These are phyloP conservation scores for maize (Zea mays) DNA, from an alignment of 176 grass and related monocot genomes.

Conservation along the genomic window Zm-B73-REFERENCE-NAM-5.0 NC_050098.1:200512001-200512500, in stretches of 20 bases:
- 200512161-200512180: conserved; percentile 53
- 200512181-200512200: conserved; percentile 44
- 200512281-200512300: conserved; percentile 49
- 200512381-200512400: not conserved
- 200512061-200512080: conserved; percentile 73
- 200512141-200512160: conserved; percentile 55
- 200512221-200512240: conserved; percentile 57
- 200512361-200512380: conserved; percentile 3
- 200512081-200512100: conserved; percentile 60
- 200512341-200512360: conserved; percentile 12
- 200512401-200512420: not conserved
- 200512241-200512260: conserved; percentile 47
- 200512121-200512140: conserved; percentile 55
- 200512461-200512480: not conserved
- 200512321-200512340: not conserved
- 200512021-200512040: not conserved
- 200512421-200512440: not conserved
- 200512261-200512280: conserved; percentile 48
- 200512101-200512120: conserved; percentile 63
- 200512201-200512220: conserved; percentile 44
- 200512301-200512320: not conserved
- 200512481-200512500: too few species aligned
- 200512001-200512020: not conserved
- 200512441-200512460: conserved; percentile 14
- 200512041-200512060: conserved; percentile 22